Evolutionary conservation across 805 yeast genomes (phyloP).

Genomic region (Sungouiella thailandica): DNA sequence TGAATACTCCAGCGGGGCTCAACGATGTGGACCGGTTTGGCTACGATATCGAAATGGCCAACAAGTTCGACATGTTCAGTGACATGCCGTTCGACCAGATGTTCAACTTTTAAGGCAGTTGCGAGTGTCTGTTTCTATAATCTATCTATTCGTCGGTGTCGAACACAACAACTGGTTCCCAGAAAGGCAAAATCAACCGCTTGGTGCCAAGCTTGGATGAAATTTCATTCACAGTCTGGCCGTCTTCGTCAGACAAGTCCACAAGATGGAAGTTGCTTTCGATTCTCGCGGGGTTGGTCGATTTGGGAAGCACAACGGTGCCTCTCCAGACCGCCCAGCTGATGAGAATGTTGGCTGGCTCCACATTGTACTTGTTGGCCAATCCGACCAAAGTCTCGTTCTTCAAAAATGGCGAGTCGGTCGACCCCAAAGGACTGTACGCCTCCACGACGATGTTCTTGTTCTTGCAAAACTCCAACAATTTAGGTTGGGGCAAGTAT

Average conservation of each 20-base stretch:
- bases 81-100: slow-evolving; percentile 23
- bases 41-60: slow-evolving; percentile 12
- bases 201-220: slow-evolving; percentile 20
- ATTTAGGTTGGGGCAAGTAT: slow-evolving; percentile 57
- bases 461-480: slow-evolving; percentile 46
- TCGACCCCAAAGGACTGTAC: slow-evolving; percentile 72
- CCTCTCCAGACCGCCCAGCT: slow-evolving; percentile 60
- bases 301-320: slow-evolving; percentile 42
- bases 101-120: slow-evolving; percentile 5
- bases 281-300: slow-evolving; percentile 26
- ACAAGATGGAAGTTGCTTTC: slow-evolving; percentile 31
- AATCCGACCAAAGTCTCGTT: slow-evolving; percentile 39
- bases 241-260: slow-evolving; percentile 32
- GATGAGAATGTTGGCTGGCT: slow-evolving; percentile 49
- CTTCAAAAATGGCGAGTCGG: slow-evolving; percentile 46
- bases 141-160: slow-evolving; percentile 11
- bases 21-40: slow-evolving; percentile 4
- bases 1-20: not conserved
- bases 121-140: not conserved
- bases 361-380: slow-evolving; percentile 38
- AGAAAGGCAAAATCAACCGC: slow-evolving; percentile 34
- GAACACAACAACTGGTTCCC: slow-evolving; percentile 28
- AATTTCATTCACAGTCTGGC: slow-evolving; percentile 25
- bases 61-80: slow-evolving; percentile 23
- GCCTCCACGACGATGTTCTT: slow-evolving; percentile 63